phyloP scores from a whole-genome alignment of 2,329 filamentous ascomycete genomes.

The Cercospora sp. region DNA sequence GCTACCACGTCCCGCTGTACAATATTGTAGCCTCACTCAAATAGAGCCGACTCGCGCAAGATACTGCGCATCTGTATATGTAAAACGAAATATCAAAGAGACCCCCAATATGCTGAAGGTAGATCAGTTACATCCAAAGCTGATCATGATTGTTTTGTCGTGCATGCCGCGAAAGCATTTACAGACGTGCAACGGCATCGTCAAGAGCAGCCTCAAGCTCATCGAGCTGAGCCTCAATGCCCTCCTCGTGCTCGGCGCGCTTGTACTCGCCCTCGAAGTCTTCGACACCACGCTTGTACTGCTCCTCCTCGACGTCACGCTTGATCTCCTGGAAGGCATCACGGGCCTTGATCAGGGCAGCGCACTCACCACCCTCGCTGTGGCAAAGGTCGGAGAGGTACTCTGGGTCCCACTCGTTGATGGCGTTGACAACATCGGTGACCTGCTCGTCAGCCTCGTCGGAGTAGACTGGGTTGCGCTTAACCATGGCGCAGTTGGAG shows the following conservation, averaged over 20 bases:
- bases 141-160: slow-evolving; percentile 7
- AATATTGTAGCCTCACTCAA: slow-evolving; percentile 4
- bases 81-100: not conserved
- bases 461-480: slow-evolving; percentile 34
- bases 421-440: slow-evolving; percentile 21
- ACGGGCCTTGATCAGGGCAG: slow-evolving; percentile 32
- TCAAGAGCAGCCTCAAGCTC: slow-evolving; percentile 16
- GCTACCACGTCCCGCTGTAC: slow-evolving; percentile 9
- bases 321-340: slow-evolving; percentile 29
- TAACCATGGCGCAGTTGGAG: slow-evolving; percentile 40
- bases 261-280: slow-evolving; percentile 16
- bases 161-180: not conserved
- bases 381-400: slow-evolving; percentile 22
- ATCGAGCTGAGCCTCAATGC: slow-evolving; percentile 7
- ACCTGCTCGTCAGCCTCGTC: slow-evolving; percentile 41
- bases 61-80: slow-evolving; percentile 10
- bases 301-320: slow-evolving; percentile 30
- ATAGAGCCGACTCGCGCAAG: slow-evolving; percentile 13
- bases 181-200: slow-evolving; percentile 11
- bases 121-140: slow-evolving; percentile 8
- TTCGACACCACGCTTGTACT: slow-evolving; percentile 10
- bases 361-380: slow-evolving; percentile 31
- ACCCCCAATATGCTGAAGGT: slow-evolving; percentile 3
- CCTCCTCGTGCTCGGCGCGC: slow-evolving; percentile 16
- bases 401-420: slow-evolving; percentile 26